These are phyloP conservation scores for Telfairia occidentalis DNA, from an alignment of 331 rosid species.

Conservation along the genomic window DNA sequence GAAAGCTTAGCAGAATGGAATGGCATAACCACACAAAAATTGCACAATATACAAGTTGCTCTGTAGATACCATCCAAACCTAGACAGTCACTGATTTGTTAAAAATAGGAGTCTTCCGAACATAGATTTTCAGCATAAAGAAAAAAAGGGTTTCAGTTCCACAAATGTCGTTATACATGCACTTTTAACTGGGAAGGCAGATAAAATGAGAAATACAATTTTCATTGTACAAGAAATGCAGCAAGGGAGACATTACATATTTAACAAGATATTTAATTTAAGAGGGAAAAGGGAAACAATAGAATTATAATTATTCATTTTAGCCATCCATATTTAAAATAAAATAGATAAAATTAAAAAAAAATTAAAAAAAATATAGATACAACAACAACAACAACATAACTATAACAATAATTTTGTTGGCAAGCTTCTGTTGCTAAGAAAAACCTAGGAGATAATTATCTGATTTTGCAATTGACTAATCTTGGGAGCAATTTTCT, in stretches of 20 bases:
- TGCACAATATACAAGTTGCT: background rate
- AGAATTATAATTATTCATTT: too few species aligned
- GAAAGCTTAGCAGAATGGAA: conserved; percentile 4
- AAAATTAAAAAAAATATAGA: too few species aligned
- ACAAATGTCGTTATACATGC: background rate
- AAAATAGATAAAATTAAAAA: background rate
- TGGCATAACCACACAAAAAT: background rate
- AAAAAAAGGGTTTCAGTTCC: background rate
- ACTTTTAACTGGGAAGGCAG: background rate
- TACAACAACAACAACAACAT: too few species aligned
- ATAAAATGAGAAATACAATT: background rate
- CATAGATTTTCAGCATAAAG: background rate
- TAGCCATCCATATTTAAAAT: background rate
- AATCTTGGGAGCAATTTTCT: background rate
- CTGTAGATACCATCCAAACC: background rate
- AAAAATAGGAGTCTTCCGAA: background rate
- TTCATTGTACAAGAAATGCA: background rate
- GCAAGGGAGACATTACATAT: background rate
- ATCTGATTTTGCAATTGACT: background rate
- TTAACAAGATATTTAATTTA: background rate
- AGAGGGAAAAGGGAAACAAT: background rate
- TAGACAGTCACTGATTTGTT: background rate
- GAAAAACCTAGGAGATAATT: background rate
- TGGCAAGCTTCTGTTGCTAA: background rate
- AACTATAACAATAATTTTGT: background rate